These are phyloP conservation scores for Thraustotheca clavata DNA, from an alignment of 352 stramenopile genomes.

Conservation along the genomic window DNA sequence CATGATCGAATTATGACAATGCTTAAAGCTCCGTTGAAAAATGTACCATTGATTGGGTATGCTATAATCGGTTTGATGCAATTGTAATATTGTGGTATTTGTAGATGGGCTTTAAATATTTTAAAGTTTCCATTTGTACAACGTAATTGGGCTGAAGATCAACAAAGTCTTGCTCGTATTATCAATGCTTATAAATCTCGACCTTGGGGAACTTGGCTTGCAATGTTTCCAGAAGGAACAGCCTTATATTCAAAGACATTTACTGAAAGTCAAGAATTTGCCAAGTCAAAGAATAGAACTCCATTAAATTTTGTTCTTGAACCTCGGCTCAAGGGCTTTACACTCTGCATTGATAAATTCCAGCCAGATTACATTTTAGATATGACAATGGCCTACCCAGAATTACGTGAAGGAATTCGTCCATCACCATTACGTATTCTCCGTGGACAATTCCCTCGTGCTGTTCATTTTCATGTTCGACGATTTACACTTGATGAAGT, in stretches of 20 bases:
- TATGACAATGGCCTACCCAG: conserved; percentile 65
- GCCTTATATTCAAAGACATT: conserved; percentile 62
- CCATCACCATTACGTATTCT: conserved; percentile 62
- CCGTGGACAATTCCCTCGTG: conserved; percentile 49
- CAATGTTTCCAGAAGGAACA: conserved; percentile 76
- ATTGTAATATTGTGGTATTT: not conserved
- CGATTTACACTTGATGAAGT: conserved; percentile 42
- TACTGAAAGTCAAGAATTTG: conserved; percentile 48
- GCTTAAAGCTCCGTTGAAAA: conserved; percentile 64
- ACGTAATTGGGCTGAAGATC: conserved; percentile 59
- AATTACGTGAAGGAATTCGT: conserved; percentile 54
- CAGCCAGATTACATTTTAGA: conserved; percentile 63
- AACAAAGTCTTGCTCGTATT: conserved; percentile 34
- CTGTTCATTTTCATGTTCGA: conserved; percentile 67
- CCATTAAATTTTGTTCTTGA: conserved; percentile 61
- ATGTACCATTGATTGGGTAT: conserved; percentile 42
- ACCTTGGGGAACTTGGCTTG: conserved; percentile 41
- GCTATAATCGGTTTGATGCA: not conserved
- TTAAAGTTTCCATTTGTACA: conserved; percentile 67
- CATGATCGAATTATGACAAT: conserved; percentile 71
- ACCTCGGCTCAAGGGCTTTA: conserved; percentile 54
- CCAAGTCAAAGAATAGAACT: conserved; percentile 33
- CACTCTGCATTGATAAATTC: conserved; percentile 54
- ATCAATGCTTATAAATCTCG: conserved; percentile 49
- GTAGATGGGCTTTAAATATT: conserved; percentile 49